Percentiles rank a stretch among this genome's conserved stretches.
Conservation (phyloP, 495 filamentous ascomycete species). For the Tuber indicum region DNA sequence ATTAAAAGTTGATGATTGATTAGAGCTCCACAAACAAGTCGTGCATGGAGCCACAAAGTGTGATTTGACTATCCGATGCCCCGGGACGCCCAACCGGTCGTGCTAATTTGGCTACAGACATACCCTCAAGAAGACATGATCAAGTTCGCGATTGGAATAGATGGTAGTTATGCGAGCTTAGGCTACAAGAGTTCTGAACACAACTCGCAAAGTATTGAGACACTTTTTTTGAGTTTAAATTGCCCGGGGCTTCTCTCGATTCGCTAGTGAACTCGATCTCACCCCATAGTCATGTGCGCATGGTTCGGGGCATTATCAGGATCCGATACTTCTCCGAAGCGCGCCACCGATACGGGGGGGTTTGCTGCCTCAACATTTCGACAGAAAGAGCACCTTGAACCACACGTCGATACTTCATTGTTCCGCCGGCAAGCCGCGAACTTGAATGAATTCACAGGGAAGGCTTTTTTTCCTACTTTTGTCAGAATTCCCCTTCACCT, state of each 20-base stretch:
- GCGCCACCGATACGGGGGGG: background rate
- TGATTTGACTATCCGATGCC: background rate
- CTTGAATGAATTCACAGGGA: background rate
- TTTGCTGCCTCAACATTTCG: background rate
- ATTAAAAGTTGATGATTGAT: background rate
- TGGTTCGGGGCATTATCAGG: background rate
- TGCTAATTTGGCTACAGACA: background rate
- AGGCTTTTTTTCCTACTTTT: background rate
- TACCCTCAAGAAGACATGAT: background rate
- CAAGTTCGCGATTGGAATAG: background rate
- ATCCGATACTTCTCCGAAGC: background rate
- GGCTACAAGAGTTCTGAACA: background rate
- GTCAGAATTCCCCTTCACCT: background rate
- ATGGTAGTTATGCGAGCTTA: background rate
- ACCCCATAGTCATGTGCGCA: background rate
- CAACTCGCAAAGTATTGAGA: background rate
- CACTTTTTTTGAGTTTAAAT: background rate
- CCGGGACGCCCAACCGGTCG: background rate
- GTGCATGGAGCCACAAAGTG: background rate
- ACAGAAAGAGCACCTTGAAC: background rate
- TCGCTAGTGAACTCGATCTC: background rate
- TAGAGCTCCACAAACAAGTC: background rate
- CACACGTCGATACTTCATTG: background rate
- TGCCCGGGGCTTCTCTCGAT: background rate
- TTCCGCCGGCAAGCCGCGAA: background rate